Percentiles rank a stretch among this genome's conserved stretches.
Evolutionary conservation across 192 early-diverging fungal species (phyloP).

Genomic region (Coemansia sp.): DNA sequence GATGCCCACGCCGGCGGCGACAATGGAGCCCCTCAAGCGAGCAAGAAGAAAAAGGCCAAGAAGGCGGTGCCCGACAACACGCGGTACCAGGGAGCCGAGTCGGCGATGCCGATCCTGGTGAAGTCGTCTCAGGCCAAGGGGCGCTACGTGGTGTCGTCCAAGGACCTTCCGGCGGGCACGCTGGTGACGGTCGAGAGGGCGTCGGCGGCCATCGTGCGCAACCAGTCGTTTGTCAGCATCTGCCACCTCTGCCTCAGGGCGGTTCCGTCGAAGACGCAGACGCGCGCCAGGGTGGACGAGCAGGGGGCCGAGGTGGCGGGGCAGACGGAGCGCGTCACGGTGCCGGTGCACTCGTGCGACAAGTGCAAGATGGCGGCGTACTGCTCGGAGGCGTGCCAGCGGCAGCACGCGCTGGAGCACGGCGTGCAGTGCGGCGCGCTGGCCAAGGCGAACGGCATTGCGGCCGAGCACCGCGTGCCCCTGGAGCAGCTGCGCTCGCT

Average conservation of each 20-base stretch:
- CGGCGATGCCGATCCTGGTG: conserved; percentile 35
- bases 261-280: conserved; percentile 41
- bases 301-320: conserved; percentile 31
- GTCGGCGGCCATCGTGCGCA: conserved; percentile 56
- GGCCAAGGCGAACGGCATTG: conserved; percentile 36
- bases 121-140: conserved; percentile 57
- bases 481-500: conserved; percentile 41
- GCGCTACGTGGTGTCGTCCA: conserved; percentile 53
- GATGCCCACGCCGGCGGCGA: conserved; percentile 23
- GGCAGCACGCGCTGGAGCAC: conserved; percentile 39
- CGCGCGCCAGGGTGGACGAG: conserved; percentile 46
- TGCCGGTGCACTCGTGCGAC: conserved; percentile 29
- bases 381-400: conserved; percentile 58
- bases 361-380: conserved; percentile 57
- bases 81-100: conserved; percentile 42
- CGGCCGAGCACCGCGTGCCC: conserved; percentile 7
- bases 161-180: conserved; percentile 51
- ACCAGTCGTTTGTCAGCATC: conserved; percentile 53
- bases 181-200: conserved; percentile 55
- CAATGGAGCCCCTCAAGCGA: conserved; percentile 6
- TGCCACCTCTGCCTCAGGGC: conserved; percentile 57
- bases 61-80: conserved; percentile 52
- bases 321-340: conserved; percentile 26
- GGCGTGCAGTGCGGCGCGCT: conserved; percentile 46
- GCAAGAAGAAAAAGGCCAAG: conserved; percentile 53